Evolutionary conservation across 1,139 yeast genomes (phyloP).

Genomic region (Blastobotrys ciferrii): DNA sequence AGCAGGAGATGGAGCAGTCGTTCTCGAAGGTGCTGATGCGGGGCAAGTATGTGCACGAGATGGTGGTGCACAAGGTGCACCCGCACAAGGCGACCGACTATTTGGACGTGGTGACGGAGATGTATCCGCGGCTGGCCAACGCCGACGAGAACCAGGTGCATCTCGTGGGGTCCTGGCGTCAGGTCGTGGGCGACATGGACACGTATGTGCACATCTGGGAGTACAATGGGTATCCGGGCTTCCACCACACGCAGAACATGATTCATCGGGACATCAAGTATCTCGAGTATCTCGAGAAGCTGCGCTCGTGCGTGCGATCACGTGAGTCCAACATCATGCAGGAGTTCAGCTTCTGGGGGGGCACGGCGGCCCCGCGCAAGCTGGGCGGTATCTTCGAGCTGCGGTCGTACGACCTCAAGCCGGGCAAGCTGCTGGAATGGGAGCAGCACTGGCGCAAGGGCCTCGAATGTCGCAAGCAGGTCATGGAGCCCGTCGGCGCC

Average conservation of each 20-base stretch:
- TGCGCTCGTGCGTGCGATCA: conserved; percentile 37
- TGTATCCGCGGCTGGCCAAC: conserved; percentile 37
- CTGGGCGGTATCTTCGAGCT: conserved; percentile 46
- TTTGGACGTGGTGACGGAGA: conserved; percentile 35
- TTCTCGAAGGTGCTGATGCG: conserved; percentile 40
- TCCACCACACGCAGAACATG: conserved; percentile 40
- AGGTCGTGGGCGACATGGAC: conserved; percentile 41
- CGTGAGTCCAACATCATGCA: conserved; percentile 40
- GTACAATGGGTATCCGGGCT: conserved; percentile 44
- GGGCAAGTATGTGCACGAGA: conserved; percentile 45
- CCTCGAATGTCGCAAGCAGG: conserved; percentile 43
- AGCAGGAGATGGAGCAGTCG: conserved; percentile 36
- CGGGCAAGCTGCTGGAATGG: conserved; percentile 45
- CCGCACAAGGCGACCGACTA: conserved; percentile 40
- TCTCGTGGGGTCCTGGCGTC: conserved; percentile 44
- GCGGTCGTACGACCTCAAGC: conserved; percentile 40
- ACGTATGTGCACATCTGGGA: conserved; percentile 44
- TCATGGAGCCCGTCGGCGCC: conserved; percentile 48
- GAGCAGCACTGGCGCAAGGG: conserved; percentile 44
- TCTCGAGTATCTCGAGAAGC: conserved; percentile 32
- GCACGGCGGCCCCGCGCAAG: conserved; percentile 43
- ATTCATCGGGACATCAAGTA: conserved; percentile 36
- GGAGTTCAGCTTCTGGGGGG: conserved; percentile 47
- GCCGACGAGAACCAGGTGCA: conserved; percentile 37
- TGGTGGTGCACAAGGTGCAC: conserved; percentile 39